Base-by-base conservation (phyloP, 768 basidiomycete genomes). In the Fomitopsis pulvina region DNA sequence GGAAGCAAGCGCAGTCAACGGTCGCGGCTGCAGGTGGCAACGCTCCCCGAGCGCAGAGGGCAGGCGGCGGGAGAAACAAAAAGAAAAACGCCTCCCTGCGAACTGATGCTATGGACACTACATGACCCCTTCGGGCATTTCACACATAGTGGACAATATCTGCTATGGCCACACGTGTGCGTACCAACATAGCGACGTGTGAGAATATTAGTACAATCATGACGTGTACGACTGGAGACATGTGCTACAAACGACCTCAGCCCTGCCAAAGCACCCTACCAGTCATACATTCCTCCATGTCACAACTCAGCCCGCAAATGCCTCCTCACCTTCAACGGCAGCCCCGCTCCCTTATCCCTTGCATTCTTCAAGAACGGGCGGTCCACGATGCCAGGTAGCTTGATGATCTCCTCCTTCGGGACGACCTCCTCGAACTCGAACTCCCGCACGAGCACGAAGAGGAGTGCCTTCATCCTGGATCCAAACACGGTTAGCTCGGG, bases 341-440 rank as follows among this genome's bases (percentile, higher is more conserved):
- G 18, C 14, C 34, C 18, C 4, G 34, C 34, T 7, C 34, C 34
- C 34, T 37, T 37, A 4, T 37, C 14, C 34, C 18, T 37, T 18
- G 14, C 34, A 12, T 37, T 12, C 34, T 37, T 37, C 34, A 37
- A 4, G 34, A 37, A 37, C 34, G 34, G 34, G 4, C 34, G 34
- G 18, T 37, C 34, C 34, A 37, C 34, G 34, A 37, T 5, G 34
- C 34, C 34, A 4, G 7, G 7, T 5, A 37, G 4, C 34, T 37
- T 37, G 7, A 18, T 6, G 34, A 37, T 37, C 34, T 61, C 57
- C 10, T 53, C 51, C 3, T 55, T 40, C 2, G 63, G 56, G 16
- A 64, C 61, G 1, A 62, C 64, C 10, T 66, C 52, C 48, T 63
- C 60, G 55, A 65, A 68, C 46, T 60, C 55, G 44, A 69, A 66